Percentiles rank a stretch among this genome's conserved stretches.
These are phyloP conservation scores for Aureobasidium leucospermi DNA, from an alignment of 2,329 filamentous ascomycete genomes.

Conservation along the genomic window DNA sequence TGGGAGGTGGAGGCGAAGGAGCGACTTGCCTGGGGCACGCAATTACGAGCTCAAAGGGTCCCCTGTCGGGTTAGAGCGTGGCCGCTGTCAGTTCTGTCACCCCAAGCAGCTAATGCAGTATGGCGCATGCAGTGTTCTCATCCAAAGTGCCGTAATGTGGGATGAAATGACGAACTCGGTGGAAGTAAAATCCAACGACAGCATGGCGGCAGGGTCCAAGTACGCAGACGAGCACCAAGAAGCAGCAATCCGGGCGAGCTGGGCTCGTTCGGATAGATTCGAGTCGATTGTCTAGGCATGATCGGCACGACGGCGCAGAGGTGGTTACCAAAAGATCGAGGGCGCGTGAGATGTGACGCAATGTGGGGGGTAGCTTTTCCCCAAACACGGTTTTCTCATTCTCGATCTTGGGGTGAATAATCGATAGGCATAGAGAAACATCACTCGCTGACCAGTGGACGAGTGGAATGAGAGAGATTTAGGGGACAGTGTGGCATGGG, in stretches of 20 bases:
- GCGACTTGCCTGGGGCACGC: not conserved
- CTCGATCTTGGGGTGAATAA: not conserved
- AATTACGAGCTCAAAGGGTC: not conserved
- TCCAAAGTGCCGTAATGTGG: not conserved
- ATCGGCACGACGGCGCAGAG: not conserved
- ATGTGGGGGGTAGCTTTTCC: not conserved
- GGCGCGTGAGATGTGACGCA: conserved; percentile 11
- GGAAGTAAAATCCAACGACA: not conserved
- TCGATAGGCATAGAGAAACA: not conserved
- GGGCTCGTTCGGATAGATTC: not conserved
- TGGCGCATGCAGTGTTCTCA: conserved; percentile 1
- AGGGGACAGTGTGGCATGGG: not conserved
- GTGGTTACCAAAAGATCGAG: not conserved
- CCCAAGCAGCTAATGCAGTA: conserved; percentile 1
- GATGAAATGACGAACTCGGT: not conserved
- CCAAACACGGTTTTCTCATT: not conserved
- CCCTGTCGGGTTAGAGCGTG: conserved; percentile 3
- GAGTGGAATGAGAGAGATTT: not conserved
- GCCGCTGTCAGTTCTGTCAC: conserved; percentile 1
- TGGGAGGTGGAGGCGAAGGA: not conserved
- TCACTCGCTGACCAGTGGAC: not conserved
- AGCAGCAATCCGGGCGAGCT: not conserved
- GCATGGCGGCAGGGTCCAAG: not conserved
- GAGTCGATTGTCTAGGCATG: conserved; percentile 2
- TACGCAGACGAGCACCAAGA: not conserved